Evolutionary conservation across 2,329 filamentous ascomycete species (phyloP), one percentile per base, ranked within the genome.

Genomic region (Paramyrothecium roridum): DNA sequence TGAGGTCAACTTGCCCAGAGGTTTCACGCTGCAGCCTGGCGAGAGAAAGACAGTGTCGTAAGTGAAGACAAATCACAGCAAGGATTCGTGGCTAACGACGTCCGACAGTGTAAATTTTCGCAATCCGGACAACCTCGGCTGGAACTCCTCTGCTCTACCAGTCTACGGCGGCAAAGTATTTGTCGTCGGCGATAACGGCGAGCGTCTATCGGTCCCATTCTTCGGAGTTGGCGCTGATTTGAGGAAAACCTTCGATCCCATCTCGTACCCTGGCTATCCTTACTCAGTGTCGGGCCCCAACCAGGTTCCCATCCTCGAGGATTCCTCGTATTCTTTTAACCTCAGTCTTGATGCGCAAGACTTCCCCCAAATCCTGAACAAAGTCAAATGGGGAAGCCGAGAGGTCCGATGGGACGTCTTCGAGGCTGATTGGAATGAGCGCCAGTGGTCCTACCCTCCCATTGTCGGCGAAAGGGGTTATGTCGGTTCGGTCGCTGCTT

Each of bases 161-260:
- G 58, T 70, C 7, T 73, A 73, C 57, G 70, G 67, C 48, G 71
- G 71, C 40, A 70, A 69, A 56, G 62, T 73, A 20, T 54, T 67
- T 17, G 54, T 74, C 34, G 58, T 59, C 2, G 64, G 64, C 17
- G 63, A 62, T 21, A 67, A 67, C 23, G 64, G 65, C 13, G 71
- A 73, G 45, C 48, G 61, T 10, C 62, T 73, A 1, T 63, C 63
- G 1, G 59, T 73, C 2, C 69, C 68, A 0, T 73, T 73, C 54
- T 43, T 43, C 7, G 37, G 37, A 17, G 13, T 43, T 2, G 26
- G 52, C 22, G 54, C 11, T 4, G 43, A 50, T 3, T 19, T 43
- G 7, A 45, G 13, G 13, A n/a, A n/a, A n/a, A n/a, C n/a, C n/a
- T n/a, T n/a, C n/a, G n/a, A n/a, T n/a, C n/a, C n/a, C n/a, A n/a